Evolutionary conservation across 2,329 filamentous ascomycete genomes (phyloP), one percentile per base, ranked within the genome.

Genomic region (Talaromyces funiculosus): DNA sequence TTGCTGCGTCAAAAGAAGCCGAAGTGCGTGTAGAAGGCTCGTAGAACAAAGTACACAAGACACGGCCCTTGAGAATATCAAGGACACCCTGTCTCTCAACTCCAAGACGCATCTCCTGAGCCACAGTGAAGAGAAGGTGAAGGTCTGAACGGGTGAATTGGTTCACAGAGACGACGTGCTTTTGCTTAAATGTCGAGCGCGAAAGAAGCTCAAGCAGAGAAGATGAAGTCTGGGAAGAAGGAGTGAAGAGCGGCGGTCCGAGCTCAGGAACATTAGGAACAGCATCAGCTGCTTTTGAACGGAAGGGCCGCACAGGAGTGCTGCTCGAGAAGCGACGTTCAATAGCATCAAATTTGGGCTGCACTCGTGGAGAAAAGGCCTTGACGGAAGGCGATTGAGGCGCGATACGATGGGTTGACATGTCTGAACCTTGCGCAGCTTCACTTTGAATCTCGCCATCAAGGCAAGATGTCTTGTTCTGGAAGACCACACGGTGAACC

Each of bases 11-110:
- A 69, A 99, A 99, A 3, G 94, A 99, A 38, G 90, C 86, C 12
- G 93, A 97, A 4, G 94, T 99, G 59, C 94, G 86, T 2, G 94
- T 99, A 0, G 93, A 97, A 1, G 94, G 94, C 81, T 99, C 94
- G 76, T 92, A 99, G 84, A 99, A 99, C 80, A 99, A 86, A 2
- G 90, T 94, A 78, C 89, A 91, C 38, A 99, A 83, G 12, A 99
- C 85, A 49, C 90, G 87, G 29, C 92, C 92, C 69, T 89, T 90
- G 63, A 99, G 85, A 60, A 96, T 83, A 70, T 94, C 88, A 55
- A 99, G 82, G 31, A 94, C 89, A 62, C 94, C 94, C 69, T 96
- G 89, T 54, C 92, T 88, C 78, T 97, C 90, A 31, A 97, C 94
- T 58, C 92, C 92, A 18, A 96, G 84, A 31, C 93, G 90, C 92